These are phyloP conservation scores for Arthrobotrys sphaeroides DNA, from an alignment of 2,329 filamentous ascomycete genomes.

Conservation along the genomic window DNA sequence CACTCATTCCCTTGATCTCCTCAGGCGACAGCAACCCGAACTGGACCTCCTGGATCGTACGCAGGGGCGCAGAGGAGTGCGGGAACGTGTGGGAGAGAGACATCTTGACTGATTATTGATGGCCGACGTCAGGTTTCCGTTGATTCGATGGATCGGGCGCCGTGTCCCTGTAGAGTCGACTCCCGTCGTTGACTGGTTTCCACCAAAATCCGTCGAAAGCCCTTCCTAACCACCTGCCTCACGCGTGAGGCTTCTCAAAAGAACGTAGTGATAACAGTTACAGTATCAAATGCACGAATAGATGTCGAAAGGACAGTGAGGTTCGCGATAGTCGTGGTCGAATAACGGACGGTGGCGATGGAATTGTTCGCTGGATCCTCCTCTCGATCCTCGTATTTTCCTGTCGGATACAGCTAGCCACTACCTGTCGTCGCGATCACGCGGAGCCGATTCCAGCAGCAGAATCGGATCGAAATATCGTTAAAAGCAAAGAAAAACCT, in stretches of 20 bases:
- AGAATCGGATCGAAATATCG: conserved; percentile 14
- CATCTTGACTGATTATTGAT: conserved; percentile 70
- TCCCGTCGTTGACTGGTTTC: conserved; percentile 16
- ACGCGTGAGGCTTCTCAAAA: neutral
- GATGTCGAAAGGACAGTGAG: conserved; percentile 45
- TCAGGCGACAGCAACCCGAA: conserved; percentile 97
- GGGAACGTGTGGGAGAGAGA: conserved; percentile 84
- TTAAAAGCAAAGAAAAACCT: conserved; percentile 10
- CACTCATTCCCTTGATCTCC: conserved; percentile 99
- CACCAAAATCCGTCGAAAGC: conserved; percentile 21
- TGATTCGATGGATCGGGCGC: neutral
- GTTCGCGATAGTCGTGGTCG: conserved; percentile 14
- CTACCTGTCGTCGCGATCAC: conserved; percentile 25
- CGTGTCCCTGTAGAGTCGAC: conserved; percentile 12
- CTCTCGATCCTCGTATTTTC: conserved; percentile 27
- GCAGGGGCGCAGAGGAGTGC: conserved; percentile 93
- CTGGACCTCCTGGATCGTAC: conserved; percentile 98
- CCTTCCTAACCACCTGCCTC: conserved; percentile 21
- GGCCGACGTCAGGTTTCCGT: neutral
- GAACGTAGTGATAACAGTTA: conserved; percentile 18
- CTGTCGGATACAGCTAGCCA: neutral
- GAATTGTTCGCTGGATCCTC: conserved; percentile 15
- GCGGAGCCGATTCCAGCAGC: conserved; percentile 20
- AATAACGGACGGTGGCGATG: conserved; percentile 33
- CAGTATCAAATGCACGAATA: neutral